Evolutionary conservation across 768 basidiomycete genomes (phyloP), one percentile per base, ranked within the genome.

Genomic region (Boletus pseudopeckii): DNA sequence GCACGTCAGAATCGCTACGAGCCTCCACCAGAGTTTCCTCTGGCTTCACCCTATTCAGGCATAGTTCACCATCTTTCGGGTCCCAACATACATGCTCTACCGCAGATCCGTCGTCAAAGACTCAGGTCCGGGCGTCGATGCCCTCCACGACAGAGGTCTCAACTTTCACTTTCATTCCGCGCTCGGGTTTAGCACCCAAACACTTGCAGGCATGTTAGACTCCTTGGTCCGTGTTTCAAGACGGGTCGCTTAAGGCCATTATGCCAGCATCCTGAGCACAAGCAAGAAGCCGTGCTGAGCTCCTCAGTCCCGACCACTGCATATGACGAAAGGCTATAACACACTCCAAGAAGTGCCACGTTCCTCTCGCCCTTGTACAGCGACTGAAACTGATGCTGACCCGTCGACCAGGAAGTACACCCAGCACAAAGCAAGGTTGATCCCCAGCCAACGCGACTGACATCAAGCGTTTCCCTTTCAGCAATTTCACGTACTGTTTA

Each of bases 1-100:
- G 88, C 88, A 90, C 85, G 85, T 89, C 88, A 90, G 88, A 89
- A 90, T 85, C 83, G 86, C 88, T 90, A 86, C 84, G 83, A 87
- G 85, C 88, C 85, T 89, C 87, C 87, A 90, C 86, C 88, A 89
- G 87, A 87, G 88, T 90, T 90, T 90, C 86, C 88, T 86, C 87
- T 90, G 88, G 86, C 88, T 89, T 88, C 84, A 79, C 85, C 85
- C 85, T 88, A 85, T 83, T 84, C 85, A 86, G 77, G 80, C 84
- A 88, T 87, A 87, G 84, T 87, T 87, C 85, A 87, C 85, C 85
- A 87, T 87, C 84, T 86, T 88, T 87, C 84, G 83, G 86, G 84
- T 86, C 85, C 84, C 82, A 86, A 82, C 86, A 84, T 83, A 77
- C 80, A 82, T 81, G 84, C 86, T 86, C 85, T 80, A 84, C 84